Conservation (phyloP, 108 stramenopile genomes). For the Nitzschia sp. region DNA sequence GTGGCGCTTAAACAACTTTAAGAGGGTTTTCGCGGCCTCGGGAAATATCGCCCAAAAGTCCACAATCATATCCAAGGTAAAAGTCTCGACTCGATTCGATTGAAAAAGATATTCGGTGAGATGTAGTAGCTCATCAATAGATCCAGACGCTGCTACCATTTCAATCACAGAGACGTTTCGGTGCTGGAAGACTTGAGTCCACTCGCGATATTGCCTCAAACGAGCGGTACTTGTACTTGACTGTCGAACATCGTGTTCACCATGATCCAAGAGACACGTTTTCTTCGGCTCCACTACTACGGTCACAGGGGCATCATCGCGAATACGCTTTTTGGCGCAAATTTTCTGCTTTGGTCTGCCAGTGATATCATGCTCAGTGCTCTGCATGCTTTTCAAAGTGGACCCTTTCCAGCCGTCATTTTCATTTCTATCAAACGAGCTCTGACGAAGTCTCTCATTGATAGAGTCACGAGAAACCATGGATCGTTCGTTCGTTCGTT, state of each 20-base stretch:
- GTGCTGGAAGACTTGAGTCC: neutral
- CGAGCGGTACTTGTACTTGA: neutral
- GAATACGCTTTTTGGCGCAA: neutral
- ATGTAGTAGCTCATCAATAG: neutral
- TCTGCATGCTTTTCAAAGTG: too few species aligned
- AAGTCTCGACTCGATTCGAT: neutral
- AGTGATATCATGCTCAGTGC: too few species aligned
- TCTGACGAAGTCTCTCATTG: too few species aligned
- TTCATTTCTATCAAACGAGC: too few species aligned
- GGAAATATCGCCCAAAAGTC: neutral
- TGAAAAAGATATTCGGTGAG: conserved; percentile 7
- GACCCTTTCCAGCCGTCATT: too few species aligned
- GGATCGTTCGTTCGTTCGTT: too few species aligned
- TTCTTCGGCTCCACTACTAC: neutral
- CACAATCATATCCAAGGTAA: neutral
- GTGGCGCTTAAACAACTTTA: neutral
- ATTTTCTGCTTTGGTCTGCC: too few species aligned
- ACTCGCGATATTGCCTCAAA: neutral
- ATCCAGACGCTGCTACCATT: neutral
- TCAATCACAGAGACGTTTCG: neutral
- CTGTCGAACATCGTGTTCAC: neutral
- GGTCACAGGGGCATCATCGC: neutral
- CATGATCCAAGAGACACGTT: neutral
- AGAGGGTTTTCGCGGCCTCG: neutral
- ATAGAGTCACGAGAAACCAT: too few species aligned